Evolutionary conservation across 176 grass and related monocot species (phyloP).

Genomic region (Oryza longistaminata): DNA sequence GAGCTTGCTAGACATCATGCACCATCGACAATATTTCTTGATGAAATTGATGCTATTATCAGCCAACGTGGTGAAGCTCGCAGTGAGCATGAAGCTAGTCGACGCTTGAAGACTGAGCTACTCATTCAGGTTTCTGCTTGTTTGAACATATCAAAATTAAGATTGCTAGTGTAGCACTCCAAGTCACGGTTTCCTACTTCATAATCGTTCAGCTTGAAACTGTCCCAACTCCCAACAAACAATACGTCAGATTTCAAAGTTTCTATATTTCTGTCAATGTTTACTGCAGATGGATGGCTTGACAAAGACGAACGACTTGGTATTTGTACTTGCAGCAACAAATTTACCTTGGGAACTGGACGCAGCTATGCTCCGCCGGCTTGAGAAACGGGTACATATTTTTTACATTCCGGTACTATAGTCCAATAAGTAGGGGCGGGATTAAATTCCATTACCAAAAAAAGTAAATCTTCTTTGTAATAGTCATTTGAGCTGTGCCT

Average conservation of each 20-base stretch:
- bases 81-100: constrained; percentile 96
- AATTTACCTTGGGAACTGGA: constrained; percentile 98
- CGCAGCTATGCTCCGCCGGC: constrained; percentile 85
- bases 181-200: constrained; percentile 11
- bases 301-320: constrained; percentile 89
- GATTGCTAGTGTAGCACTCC: background rate
- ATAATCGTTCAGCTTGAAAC: constrained; percentile 13
- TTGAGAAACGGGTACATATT: constrained; percentile 72
- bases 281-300: constrained; percentile 93
- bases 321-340: constrained; percentile 94
- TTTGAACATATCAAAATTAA: background rate
- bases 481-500: background rate
- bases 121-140: constrained; percentile 71
- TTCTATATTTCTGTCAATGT: constrained; percentile 31
- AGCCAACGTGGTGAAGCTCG: constrained; percentile 94
- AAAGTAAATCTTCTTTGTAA: background rate
- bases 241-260: background rate
- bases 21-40: constrained; percentile 98
- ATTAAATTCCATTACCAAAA: background rate
- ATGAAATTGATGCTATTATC: constrained; percentile 97
- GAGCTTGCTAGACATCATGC: constrained; percentile 95
- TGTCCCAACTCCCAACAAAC: background rate
- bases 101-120: constrained; percentile 89
- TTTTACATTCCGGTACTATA: constrained; percentile 2
- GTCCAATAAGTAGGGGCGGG: background rate